Percentiles rank a stretch among this genome's conserved stretches.
These are phyloP conservation scores for Dioscorea dumetorum DNA, from an alignment of 106 monocot species.

Conservation along the genomic window DNA sequence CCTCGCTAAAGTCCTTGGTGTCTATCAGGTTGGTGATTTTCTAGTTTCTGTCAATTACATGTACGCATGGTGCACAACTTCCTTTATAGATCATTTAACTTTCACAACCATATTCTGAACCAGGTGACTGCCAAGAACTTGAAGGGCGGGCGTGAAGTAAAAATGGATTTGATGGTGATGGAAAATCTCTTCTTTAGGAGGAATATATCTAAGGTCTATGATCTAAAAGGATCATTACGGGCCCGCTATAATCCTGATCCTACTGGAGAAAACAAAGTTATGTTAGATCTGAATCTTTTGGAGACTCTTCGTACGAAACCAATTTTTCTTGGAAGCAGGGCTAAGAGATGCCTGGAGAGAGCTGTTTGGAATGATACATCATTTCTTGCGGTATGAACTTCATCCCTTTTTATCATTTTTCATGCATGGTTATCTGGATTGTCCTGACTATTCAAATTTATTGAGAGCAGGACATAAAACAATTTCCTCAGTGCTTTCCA, in stretches of 20 bases:
- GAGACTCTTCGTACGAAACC: constrained; percentile 73
- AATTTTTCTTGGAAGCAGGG: constrained; percentile 76
- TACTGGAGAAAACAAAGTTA: constrained; percentile 64
- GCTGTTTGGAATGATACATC: constrained; percentile 97
- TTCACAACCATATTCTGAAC: background rate
- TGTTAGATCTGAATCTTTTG: constrained; percentile 82
- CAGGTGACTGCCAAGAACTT: constrained; percentile 67
- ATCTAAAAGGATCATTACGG: constrained; percentile 84
- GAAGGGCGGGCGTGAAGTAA: constrained; percentile 76
- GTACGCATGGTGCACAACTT: no score
- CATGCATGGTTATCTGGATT: no score
- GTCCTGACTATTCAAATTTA: no score
- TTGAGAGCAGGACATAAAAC: no score
- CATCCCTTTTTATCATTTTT: background rate
- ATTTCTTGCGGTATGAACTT: constrained; percentile 81
- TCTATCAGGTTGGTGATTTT: constrained; percentile 65
- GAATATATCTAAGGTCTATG: constrained; percentile 80
- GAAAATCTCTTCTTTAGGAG: constrained; percentile 80
- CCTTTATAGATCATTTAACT: no score
- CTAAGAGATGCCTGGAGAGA: constrained; percentile 81
- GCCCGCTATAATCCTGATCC: constrained; percentile 79
- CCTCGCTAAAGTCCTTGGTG: constrained; percentile 81
- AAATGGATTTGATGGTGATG: constrained; percentile 91
- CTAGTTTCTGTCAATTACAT: background rate
- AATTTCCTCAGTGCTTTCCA: no score